Evolutionary conservation across 176 grass and related monocot genomes (phyloP).

Genomic region (Oryza longistaminata): DNA sequence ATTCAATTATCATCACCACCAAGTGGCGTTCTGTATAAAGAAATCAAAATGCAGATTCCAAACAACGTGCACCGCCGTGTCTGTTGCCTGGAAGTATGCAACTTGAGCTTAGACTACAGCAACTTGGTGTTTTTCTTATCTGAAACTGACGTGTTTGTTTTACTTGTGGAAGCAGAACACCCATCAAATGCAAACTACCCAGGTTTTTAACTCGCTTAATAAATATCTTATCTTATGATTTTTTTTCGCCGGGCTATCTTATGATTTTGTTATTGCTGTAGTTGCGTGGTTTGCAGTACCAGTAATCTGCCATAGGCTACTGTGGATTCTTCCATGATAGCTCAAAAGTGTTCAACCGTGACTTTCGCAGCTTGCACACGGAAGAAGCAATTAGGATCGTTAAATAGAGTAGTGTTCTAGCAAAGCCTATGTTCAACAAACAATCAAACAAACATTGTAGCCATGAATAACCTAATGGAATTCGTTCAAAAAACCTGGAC

Average conservation of each 20-base stretch:
- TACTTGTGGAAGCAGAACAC: conserved; percentile 10
- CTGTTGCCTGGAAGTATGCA: conserved; percentile 30
- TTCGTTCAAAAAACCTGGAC: neutral
- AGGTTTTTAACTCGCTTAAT: neutral
- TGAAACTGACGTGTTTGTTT: neutral
- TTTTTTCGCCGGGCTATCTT: neutral
- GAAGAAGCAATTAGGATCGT: neutral
- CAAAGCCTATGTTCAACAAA: neutral
- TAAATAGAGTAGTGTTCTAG: neutral
- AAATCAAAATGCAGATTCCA: conserved; percentile 33
- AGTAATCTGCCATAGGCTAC: neutral
- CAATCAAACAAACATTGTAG: neutral
- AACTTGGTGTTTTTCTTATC: neutral
- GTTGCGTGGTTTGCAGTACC: neutral
- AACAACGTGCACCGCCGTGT: conserved; percentile 32
- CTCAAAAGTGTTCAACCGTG: neutral
- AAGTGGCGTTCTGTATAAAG: conserved; percentile 18
- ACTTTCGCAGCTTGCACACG: neutral
- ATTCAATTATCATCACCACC: conserved; percentile 14
- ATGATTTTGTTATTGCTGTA: neutral
- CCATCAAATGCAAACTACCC: neutral
- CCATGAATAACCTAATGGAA: neutral
- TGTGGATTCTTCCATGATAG: too few relatives aligned
- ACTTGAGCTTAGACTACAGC: conserved; percentile 15
- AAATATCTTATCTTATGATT: neutral